Percentiles rank a stretch among this genome's conserved stretches.
Conservation (phyloP, 257 asterid genomes). For the Scutellaria baicalensis region DNA sequence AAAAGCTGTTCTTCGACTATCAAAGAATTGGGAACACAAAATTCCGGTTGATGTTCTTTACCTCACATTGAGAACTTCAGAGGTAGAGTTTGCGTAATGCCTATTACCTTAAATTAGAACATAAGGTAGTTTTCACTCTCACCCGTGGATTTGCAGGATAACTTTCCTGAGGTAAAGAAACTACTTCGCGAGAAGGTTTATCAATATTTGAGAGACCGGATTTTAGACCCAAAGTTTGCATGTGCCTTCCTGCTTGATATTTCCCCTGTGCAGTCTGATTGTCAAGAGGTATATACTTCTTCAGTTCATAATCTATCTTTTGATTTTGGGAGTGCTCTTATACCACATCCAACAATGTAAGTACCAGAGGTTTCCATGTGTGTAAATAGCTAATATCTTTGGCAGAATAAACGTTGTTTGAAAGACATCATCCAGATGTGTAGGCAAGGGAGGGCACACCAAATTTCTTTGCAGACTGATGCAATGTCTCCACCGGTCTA, state of each 20-base stretch:
- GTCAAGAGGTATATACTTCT: conserved; percentile 44
- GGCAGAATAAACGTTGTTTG: conserved; percentile 68
- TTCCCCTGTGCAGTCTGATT: conserved; percentile 44
- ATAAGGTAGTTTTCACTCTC: background rate
- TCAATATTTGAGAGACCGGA: conserved; percentile 76
- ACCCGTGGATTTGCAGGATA: conserved; percentile 37
- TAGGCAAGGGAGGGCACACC: conserved; percentile 73
- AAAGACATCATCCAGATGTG: conserved; percentile 81
- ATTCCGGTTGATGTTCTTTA: conserved; percentile 76
- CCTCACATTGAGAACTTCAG: conserved; percentile 62
- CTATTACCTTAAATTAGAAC: background rate
- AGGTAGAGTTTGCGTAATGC: conserved; percentile 36
- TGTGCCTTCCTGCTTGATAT: conserved; percentile 75
- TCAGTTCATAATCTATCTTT: background rate
- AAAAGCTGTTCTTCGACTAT: conserved; percentile 82
- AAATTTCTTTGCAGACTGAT: conserved; percentile 54
- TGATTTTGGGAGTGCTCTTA: background rate
- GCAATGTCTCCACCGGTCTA: conserved; percentile 37
- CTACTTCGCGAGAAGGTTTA: conserved; percentile 64
- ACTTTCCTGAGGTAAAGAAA: conserved; percentile 65
- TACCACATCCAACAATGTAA: background rate
- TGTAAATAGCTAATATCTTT: conserved; percentile 1
- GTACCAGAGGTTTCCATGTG: background rate
- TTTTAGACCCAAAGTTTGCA: conserved; percentile 75
- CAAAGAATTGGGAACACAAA: conserved; percentile 82